Evolutionary conservation across 1,284 basidiomycete genomes (phyloP).

Genomic region (Irpex sp.): DNA sequence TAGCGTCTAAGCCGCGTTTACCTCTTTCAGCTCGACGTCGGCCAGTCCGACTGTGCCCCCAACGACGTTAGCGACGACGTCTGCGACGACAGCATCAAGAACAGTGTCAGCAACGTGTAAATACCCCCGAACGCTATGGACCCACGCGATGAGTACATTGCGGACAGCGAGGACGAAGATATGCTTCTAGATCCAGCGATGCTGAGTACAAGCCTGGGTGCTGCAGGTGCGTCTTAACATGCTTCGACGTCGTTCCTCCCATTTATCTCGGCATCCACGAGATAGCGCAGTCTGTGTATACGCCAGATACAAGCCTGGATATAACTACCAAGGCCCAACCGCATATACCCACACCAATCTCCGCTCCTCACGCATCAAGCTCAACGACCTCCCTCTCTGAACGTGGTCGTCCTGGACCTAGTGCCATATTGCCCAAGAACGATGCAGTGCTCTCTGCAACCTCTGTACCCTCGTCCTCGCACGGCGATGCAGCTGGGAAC

Average conservation of each 20-base stretch:
- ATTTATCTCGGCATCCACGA: not conserved
- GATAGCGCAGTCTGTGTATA: not conserved
- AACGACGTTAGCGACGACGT: too few species aligned
- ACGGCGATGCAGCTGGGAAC: not conserved
- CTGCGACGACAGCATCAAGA: too few species aligned
- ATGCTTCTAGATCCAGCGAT: not conserved
- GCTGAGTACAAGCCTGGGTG: not conserved
- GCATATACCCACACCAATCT: constrained; percentile 7
- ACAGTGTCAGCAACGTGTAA: not conserved
- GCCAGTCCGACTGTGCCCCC: too few species aligned
- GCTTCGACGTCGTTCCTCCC: not conserved
- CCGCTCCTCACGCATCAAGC: constrained; percentile 8
- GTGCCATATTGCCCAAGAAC: not conserved
- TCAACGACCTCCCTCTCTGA: not conserved
- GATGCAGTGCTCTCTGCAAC: constrained; percentile 13
- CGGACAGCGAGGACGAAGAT: constrained; percentile 24
- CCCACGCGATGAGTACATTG: constrained; percentile 16
- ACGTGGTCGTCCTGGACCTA: not conserved
- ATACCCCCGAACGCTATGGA: not conserved
- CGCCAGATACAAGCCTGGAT: constrained; percentile 2
- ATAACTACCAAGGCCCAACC: not conserved
- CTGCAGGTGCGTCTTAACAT: not conserved
- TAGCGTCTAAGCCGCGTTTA: not conserved
- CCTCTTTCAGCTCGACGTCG: not conserved
- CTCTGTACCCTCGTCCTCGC: constrained; percentile 11